Conservation (phyloP, 148 eudicot genomes). For the Cornus controversa region DNA sequence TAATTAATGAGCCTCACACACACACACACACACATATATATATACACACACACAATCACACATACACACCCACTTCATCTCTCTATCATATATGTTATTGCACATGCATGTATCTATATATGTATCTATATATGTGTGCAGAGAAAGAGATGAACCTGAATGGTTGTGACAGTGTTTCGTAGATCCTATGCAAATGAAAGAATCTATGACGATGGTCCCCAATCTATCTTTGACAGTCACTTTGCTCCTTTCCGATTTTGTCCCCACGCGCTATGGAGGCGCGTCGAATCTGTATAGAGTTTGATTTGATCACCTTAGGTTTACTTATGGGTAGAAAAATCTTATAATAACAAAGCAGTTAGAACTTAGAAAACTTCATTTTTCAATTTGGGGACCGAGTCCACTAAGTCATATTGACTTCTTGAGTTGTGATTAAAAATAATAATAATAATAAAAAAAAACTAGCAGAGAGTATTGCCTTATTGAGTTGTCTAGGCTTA, state of each 20-base stretch:
- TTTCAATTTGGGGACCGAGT: too few species aligned
- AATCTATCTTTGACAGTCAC: background rate
- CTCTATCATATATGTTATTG: too few species aligned
- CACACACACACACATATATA: background rate
- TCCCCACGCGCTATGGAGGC: background rate
- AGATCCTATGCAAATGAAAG: constrained; percentile 3
- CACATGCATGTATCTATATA: too few species aligned
- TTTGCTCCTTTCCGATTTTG: background rate
- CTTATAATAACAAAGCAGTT: too few species aligned
- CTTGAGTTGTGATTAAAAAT: too few species aligned
- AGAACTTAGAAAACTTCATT: too few species aligned
- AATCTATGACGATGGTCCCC: background rate
- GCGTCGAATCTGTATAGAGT: background rate
- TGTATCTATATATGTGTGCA: background rate
- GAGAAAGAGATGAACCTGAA: background rate
- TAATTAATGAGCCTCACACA: background rate
- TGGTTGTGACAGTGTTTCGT: constrained; percentile 1
- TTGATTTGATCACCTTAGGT: background rate
- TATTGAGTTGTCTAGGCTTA: too few species aligned
- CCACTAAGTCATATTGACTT: too few species aligned
- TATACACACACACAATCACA: background rate
- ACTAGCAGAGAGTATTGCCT: too few species aligned
- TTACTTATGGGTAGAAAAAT: too few species aligned
- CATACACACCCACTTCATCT: background rate
- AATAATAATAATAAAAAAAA: too few species aligned